Conservation (phyloP, 2,329 filamentous ascomycete species). For the Periconia macrospinosa region DNA sequence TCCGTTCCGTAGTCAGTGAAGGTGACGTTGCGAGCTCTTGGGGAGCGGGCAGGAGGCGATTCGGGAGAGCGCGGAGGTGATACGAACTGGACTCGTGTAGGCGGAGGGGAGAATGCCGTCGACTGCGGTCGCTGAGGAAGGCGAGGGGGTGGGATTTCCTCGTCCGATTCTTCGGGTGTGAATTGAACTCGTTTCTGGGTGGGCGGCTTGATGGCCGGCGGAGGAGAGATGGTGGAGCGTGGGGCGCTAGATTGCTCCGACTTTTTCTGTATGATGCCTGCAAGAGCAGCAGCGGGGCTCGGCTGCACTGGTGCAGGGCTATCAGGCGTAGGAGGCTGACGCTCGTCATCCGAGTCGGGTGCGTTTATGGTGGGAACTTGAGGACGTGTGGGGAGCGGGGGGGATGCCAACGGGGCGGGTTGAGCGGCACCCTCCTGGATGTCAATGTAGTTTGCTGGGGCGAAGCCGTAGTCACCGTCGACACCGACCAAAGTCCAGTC, state of each 20-base stretch:
- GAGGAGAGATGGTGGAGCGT: constrained; percentile 47
- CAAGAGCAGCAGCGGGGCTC: constrained; percentile 62
- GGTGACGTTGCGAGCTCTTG: constrained; percentile 37
- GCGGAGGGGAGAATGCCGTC: constrained; percentile 55
- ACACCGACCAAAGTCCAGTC: constrained; percentile 95
- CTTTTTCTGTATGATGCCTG: constrained; percentile 54
- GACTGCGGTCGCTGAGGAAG: constrained; percentile 67
- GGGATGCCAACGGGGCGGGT: constrained; percentile 45
- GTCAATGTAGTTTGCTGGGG: constrained; percentile 94
- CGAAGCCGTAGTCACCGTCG: constrained; percentile 88
- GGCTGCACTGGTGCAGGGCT: constrained; percentile 45
- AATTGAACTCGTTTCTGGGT: constrained; percentile 56
- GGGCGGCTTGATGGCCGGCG: constrained; percentile 53
- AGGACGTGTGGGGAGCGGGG: constrained; percentile 45
- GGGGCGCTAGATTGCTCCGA: constrained; percentile 41
- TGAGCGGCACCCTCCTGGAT: constrained; percentile 53
- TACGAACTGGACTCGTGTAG: constrained; percentile 37
- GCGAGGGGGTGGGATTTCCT: constrained; percentile 60
- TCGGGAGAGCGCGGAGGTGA: constrained; percentile 45
- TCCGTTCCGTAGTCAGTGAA: constrained; percentile 51
- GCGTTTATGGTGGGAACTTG: constrained; percentile 38
- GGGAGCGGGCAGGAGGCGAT: constrained; percentile 29
- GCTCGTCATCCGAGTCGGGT: constrained; percentile 49
- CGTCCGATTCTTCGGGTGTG: constrained; percentile 69
- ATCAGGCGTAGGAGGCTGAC: constrained; percentile 47